Base-by-base conservation (phyloP, 495 filamentous ascomycete species). In the Podospora australis region DNA sequence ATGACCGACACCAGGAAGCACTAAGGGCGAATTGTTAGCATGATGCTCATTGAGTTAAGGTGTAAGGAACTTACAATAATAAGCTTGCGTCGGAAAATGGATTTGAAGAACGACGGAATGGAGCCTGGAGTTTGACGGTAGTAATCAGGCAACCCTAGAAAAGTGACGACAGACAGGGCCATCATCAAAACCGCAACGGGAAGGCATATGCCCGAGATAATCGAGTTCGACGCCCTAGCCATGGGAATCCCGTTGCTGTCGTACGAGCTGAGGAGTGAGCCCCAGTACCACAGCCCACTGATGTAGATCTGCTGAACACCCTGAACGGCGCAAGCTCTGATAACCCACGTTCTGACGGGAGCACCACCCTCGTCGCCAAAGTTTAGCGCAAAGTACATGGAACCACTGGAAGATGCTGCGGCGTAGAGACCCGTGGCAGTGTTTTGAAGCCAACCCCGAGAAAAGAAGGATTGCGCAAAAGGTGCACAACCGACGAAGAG, bases 81-180 rank as follows among this genome's bases (percentile, higher is more conserved):
- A 8, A 53, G 44, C 26, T 79, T 78, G 7, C 81, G 70, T 10
- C 79, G 78, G 48, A 73, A 56, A 8, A 84, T 56, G 13, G 77
- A 73, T 4, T 52, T 71, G 67, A 71, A 83, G 58, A 75, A 80
- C 26, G 64, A 73, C 0, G 85, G 83, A 0, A 88, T 78, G 36
- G 78, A 77, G 41, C 82, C 84, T 1, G 85, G 84, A 1, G 71
- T 67, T 47, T 83, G 81, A 41, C 77, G 77, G 62, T 86, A 86
- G 71, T 81, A 85, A 30, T 76, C 71, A 8, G 82, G 82, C 0
- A 86, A 66, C 30, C 80, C 80, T 34, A 75, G 45, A 55, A 71
- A 78, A 20, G 81, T 67, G 10, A 73, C 56, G 13, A 73, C 43
- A 30, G 70, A 73, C 7, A 84, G 64, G 11, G 58, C 62, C 53